These are phyloP conservation scores for Hemisphaericaspora subhashii DNA, from an alignment of 1,139 yeast species.

Conservation along the genomic window DNA sequence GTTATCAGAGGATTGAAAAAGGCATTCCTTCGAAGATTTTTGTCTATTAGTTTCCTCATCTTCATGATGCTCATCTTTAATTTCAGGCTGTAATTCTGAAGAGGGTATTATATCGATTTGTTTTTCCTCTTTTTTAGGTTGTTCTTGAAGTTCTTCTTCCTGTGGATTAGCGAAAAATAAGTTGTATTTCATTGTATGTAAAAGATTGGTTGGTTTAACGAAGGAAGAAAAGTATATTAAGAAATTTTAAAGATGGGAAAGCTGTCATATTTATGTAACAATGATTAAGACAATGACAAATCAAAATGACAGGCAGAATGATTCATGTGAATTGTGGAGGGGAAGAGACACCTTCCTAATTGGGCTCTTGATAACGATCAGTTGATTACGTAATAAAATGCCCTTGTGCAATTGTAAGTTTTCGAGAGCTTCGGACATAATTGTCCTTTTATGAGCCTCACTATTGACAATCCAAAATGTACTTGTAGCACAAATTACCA, in stretches of 20 bases:
- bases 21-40: constrained; percentile 17
- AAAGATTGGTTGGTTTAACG: background rate
- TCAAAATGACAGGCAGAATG: background rate
- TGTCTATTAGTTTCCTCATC: background rate
- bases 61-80: background rate
- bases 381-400: no score
- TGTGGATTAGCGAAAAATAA: constrained; percentile 1
- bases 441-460: no score
- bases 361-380: background rate
- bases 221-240: background rate
- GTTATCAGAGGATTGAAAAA: constrained; percentile 31
- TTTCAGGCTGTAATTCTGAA: background rate
- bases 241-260: no score
- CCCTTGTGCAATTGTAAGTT: no score
- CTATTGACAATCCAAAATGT: no score
- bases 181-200: constrained; percentile 1
- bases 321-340: constrained; percentile 1
- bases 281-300: no score
- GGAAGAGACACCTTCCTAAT: background rate
- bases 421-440: no score
- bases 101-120: constrained; percentile 1
- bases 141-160: constrained; percentile 4
- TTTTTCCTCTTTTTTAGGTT: background rate
- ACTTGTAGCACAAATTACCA: no score
- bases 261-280: no score